phyloP scores from a whole-genome alignment of 768 basidiomycete genomes.

The Leccinellum luteum region DNA sequence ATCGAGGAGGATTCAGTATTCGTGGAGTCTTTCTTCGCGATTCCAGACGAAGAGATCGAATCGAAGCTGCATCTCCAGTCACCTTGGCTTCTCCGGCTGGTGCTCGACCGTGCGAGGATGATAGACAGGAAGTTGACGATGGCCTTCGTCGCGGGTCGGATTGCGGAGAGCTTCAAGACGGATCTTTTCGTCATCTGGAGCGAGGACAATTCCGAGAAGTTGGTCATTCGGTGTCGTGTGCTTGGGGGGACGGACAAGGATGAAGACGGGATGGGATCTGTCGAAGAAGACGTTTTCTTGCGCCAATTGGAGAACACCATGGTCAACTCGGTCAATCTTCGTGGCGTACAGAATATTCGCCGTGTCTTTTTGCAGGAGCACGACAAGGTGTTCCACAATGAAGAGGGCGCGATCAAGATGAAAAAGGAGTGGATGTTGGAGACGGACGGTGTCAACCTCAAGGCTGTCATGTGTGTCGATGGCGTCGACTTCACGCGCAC shows the following conservation, averaged over 20 bases:
- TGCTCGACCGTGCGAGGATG: conserved; percentile 96
- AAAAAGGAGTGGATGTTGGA: conserved; percentile 92
- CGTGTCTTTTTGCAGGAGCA: conserved; percentile 93
- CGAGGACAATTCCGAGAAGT: conserved; percentile 97
- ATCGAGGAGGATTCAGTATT: conserved; percentile 96
- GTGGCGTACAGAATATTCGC: conserved; percentile 87
- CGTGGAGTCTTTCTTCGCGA: conserved; percentile 98
- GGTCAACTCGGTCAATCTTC: conserved; percentile 91
- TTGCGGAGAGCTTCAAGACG: conserved; percentile 91
- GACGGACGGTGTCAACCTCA: conserved; percentile 95
- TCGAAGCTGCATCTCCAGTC: conserved; percentile 88
- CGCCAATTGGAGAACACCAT: conserved; percentile 95
- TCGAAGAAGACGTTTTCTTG: conserved; percentile 95
- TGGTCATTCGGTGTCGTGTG: conserved; percentile 95
- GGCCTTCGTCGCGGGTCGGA: conserved; percentile 90
- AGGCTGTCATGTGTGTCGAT: conserved; percentile 91
- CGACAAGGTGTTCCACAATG: conserved; percentile 65
- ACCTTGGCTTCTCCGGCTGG: conserved; percentile 95
- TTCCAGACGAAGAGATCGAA: conserved; percentile 96
- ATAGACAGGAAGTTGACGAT: conserved; percentile 95
- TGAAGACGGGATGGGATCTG: conserved; percentile 67
- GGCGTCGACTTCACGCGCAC: conserved; percentile 93
- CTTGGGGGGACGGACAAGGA: conserved; percentile 82
- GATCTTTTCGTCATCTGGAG: conserved; percentile 98
- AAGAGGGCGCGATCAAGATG: conserved; percentile 64